Base-by-base conservation (phyloP, 2,329 filamentous ascomycete genomes). In the Sporothrix inflata region DNA sequence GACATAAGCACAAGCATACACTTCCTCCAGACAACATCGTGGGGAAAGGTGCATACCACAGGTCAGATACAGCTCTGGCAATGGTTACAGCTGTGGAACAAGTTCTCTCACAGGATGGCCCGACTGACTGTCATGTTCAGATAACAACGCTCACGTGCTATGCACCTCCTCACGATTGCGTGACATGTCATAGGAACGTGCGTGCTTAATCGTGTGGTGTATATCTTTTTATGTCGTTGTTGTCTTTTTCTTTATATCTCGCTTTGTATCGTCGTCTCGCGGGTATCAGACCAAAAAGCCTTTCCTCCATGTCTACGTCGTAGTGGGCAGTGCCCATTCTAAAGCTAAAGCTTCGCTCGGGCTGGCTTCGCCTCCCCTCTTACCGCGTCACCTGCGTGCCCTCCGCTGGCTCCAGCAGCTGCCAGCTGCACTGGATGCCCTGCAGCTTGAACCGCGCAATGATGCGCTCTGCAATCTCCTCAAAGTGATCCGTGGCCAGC, bases 401-500 rank as follows among this genome's bases (percentile, higher is more conserved):
- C 78, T 96, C 90, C 0, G 95, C 95, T 9, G 94, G 94, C 82
- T 97, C 92, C 57, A 99, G 85, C 53, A 98, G 82, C 81, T 92
- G 92, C 94, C 94, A 98, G 75, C 90, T 85, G 82, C 94, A 98
- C 38, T 87, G 86, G 77, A 98, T 93, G 76, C 88, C 85, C 81
- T 94, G 88, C 77, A 87, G 82, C 77, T 88, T 87, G 83, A 98
- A 94, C 77, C 90, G 88, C 45, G 85, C 83, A 74, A 97, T 90
- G 77, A 97, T 94, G 78, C 90, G 89, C 68, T 90, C 83, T 3
- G 96, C 95, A 77, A 99, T 98, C 73, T 89, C 86, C 73, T 94
- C 91, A 79, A 98, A 98, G 83, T 97, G 93, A 76, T 91, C 87
- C 1, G 95, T 98, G 1, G 96, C 96, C 53, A 99, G 87, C 3